These are phyloP conservation scores for Erodium texanum DNA, from an alignment of 441 rosid species.

Conservation along the genomic window DNA sequence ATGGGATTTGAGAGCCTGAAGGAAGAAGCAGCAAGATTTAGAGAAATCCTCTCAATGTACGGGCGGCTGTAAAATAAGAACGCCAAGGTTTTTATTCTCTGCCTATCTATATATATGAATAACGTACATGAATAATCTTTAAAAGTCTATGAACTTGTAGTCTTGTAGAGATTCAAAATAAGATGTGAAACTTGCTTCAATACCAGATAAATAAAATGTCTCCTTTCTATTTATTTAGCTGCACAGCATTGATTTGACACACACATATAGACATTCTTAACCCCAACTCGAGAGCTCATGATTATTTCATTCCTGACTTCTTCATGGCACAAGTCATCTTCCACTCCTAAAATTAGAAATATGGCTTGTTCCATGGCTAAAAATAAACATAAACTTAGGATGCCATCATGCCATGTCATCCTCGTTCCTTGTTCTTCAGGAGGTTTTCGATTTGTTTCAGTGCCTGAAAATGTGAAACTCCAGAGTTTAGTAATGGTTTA, in stretches of 20 bases:
- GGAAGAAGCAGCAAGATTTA: constrained; percentile 45
- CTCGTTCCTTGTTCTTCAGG: background rate
- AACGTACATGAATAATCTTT: background rate
- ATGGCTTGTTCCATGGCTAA: background rate
- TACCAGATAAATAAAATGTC: background rate
- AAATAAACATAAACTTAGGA: background rate
- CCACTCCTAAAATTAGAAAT: background rate
- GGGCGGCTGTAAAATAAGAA: constrained; percentile 44
- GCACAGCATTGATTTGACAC: background rate
- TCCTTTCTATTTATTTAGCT: background rate
- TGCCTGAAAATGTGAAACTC: background rate
- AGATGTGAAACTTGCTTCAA: background rate
- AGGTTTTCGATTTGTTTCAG: background rate
- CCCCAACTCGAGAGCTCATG: background rate
- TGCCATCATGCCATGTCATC: background rate
- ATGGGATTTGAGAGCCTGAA: constrained; percentile 53
- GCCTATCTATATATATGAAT: background rate
- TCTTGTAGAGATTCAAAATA: background rate
- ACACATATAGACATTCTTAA: background rate
- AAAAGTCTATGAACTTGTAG: too few relatives aligned
- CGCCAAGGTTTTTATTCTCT: constrained; percentile 4
- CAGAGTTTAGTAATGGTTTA: background rate
- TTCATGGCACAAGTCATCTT: background rate
- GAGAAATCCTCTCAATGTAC: constrained; percentile 46
- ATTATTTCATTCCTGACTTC: background rate